These are phyloP conservation scores for Saccharomyces paradoxus DNA, from an alignment of 805 yeast species.

Conservation along the genomic window DNA sequence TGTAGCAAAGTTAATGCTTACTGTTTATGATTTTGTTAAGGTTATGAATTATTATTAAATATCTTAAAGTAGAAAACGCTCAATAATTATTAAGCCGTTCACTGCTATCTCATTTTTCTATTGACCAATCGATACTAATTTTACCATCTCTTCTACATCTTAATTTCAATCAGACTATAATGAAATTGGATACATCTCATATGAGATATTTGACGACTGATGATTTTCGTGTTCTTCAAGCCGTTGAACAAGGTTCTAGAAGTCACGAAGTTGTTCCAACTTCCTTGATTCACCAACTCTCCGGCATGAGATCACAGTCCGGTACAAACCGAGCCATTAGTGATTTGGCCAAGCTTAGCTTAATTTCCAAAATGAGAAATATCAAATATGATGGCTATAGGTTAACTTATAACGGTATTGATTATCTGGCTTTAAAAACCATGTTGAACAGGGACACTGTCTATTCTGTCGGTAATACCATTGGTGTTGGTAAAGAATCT, in stretches of 20 bases:
- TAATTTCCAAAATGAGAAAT: slow-evolving; percentile 72
- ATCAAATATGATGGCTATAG: slow-evolving; percentile 94
- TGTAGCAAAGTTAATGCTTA: too few species aligned
- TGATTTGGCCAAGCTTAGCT: slow-evolving; percentile 77
- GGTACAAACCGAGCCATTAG: slow-evolving; percentile 72
- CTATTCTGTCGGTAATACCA: slow-evolving; percentile 73
- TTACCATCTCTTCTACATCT: neutral
- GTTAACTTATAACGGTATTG: slow-evolving; percentile 82
- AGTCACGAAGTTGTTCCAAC: slow-evolving; percentile 96
- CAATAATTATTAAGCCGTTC: too few species aligned
- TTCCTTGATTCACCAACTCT: slow-evolving; percentile 65
- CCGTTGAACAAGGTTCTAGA: slow-evolving; percentile 82
- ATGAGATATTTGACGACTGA: slow-evolving; percentile 89
- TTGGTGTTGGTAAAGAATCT: slow-evolving; percentile 97
- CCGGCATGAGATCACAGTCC: slow-evolving; percentile 67
- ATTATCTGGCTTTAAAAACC: slow-evolving; percentile 81
- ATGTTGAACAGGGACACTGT: slow-evolving; percentile 67
- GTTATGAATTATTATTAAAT: neutral
- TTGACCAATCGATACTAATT: neutral
- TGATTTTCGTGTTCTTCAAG: slow-evolving; percentile 82
- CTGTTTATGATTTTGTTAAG: neutral
- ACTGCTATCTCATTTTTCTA: too few species aligned
- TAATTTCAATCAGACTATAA: slow-evolving; percentile 25
- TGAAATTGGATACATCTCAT: slow-evolving; percentile 89
- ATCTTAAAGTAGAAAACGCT: neutral